Base-by-base conservation (phyloP, 2,329 filamentous ascomycete species). In the Fusarium subtropicale region DNA sequence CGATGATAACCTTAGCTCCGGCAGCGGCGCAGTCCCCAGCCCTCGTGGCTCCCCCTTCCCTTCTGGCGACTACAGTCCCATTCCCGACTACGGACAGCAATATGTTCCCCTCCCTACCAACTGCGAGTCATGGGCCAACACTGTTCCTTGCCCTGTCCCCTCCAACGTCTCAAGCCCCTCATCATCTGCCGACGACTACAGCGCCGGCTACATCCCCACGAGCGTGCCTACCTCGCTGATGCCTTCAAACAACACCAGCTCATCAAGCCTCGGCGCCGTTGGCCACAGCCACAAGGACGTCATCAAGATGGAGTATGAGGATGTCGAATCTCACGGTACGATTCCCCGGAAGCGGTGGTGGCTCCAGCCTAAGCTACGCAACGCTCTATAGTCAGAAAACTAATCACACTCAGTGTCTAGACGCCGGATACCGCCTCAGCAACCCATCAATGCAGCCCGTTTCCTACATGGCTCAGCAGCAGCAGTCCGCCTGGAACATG, bases 141-240 rank as follows among this genome's bases (percentile, higher is more conserved):
- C 79, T 16, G 77, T 85, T 10, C 77, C 82, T 26, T 81, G 81
- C 54, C 79, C 82, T 38, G 76, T 85, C 22, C 77, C 83, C 18
- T 85, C 84, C 50, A 84, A 80, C 51, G 84, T 84, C 13, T 85
- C 85, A 22, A 87, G 84, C 73, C 85, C 85, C 20, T 81, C 83
- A 5, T 86, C 85, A 4, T 85, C 84, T 3, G 80, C 79, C 45
- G 83, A 86, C 51, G 84, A 87, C 51, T 85, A 84, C 73, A 75
- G 73, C 55, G 67, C 73, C 30, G 77, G 71, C 65, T 86, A 85
- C 73, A 83, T 85, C 62, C 82, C 84, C 11, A 84, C 83, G 26
- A 85, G 83, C 67, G 80, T 84, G 22, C 83, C 84, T 18, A 74
- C 81, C 22, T 77, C 79, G 42, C 81, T 86, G 74, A 76, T 85